These are phyloP conservation scores for Plantago ovata DNA, from an alignment of 257 asterid genomes.

Conservation along the genomic window DNA sequence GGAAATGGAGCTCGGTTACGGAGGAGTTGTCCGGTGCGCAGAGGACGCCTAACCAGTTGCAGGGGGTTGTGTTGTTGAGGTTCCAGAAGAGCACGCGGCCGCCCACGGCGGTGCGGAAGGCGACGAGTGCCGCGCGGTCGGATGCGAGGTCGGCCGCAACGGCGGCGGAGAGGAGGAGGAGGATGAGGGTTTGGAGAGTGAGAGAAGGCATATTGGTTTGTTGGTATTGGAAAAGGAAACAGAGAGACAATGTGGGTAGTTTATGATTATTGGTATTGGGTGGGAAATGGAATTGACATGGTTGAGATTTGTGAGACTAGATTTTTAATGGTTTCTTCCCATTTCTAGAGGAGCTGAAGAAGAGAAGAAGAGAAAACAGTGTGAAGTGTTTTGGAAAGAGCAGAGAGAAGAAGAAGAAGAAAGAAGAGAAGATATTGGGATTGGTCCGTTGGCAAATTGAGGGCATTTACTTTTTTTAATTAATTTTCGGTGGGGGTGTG, in stretches of 20 bases:
- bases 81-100: constrained; percentile 82
- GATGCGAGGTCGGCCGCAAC: constrained; percentile 52
- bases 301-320: background rate
- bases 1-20: constrained; percentile 68
- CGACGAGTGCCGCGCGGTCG: constrained; percentile 73
- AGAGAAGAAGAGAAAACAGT: background rate
- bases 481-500: background rate
- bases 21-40: constrained; percentile 54
- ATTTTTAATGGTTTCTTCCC: too few relatives aligned
- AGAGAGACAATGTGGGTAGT: background rate
- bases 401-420: background rate
- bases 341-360: background rate
- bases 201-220: constrained; percentile 15
- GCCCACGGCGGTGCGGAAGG: constrained; percentile 71
- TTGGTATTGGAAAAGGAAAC: background rate
- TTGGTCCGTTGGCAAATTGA: background rate
- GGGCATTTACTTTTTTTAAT: background rate
- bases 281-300: background rate
- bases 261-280: background rate
- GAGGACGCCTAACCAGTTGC: constrained; percentile 70
- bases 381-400: background rate
- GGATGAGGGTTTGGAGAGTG: constrained; percentile 5
- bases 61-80: constrained; percentile 52
- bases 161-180: constrained; percentile 25
- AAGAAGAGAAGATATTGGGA: background rate